Percentiles rank a stretch among this genome's conserved stretches.
Conservation (phyloP, 352 stramenopile species). For the Pythium dissimile region DNA sequence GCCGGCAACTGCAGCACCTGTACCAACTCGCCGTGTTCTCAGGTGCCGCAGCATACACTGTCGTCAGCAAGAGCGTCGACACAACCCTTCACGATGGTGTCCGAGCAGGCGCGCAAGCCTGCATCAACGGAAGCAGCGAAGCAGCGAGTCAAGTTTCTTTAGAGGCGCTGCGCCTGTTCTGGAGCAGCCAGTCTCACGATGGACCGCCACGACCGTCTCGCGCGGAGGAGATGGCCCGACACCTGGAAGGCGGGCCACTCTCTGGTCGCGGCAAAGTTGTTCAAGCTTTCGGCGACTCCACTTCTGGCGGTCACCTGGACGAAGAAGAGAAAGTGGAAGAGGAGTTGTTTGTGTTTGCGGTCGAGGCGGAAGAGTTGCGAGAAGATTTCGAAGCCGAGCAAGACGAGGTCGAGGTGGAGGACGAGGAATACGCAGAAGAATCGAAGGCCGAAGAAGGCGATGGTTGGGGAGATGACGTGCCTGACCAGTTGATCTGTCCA, state of each 20-base stretch:
- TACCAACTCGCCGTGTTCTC: conserved; percentile 50
- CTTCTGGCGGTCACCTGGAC: neutral
- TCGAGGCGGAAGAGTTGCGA: neutral
- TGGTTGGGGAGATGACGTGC: conserved; percentile 10
- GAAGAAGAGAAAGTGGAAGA: conserved; percentile 23
- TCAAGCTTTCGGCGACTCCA: conserved; percentile 27
- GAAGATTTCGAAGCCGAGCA: neutral
- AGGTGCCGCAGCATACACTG: conserved; percentile 34
- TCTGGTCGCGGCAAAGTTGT: conserved; percentile 50
- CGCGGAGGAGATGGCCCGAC: conserved; percentile 32
- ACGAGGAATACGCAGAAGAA: neutral
- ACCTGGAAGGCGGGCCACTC: conserved; percentile 39
- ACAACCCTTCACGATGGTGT: conserved; percentile 39
- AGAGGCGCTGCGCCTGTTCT: conserved; percentile 56
- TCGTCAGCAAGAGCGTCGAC: conserved; percentile 31
- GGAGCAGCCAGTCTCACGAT: conserved; percentile 10
- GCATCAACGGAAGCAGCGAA: conserved; percentile 35
- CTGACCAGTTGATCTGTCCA: conserved; percentile 83
- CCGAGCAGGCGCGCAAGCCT: conserved; percentile 34
- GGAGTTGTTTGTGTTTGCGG: conserved; percentile 8
- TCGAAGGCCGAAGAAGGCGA: conserved; percentile 7
- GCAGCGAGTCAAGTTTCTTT: conserved; percentile 40
- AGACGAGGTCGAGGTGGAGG: neutral
- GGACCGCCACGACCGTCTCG: conserved; percentile 10
- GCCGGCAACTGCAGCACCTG: conserved; percentile 37